phyloP scores from a whole-genome alignment of 768 basidiomycete genomes.

The Pisolithus orientalis region DNA sequence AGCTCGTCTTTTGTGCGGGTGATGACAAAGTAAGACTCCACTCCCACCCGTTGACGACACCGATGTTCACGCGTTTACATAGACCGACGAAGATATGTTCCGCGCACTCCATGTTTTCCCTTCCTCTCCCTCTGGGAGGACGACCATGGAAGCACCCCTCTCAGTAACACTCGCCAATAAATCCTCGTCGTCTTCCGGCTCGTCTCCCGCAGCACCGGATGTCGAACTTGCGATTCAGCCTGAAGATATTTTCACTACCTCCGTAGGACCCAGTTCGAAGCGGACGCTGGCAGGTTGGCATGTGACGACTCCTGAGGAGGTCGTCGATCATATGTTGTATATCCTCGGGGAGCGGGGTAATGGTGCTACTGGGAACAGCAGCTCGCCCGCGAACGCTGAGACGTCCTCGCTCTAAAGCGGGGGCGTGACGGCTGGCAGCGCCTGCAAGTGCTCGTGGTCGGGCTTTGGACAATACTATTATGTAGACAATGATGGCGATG shows the following conservation, averaged over 20 bases:
- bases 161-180: conserved; percentile 33
- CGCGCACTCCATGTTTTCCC: conserved; percentile 70
- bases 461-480: too few species aligned
- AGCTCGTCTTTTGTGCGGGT: conserved; percentile 96
- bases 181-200: conserved; percentile 11
- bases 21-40: conserved; percentile 77
- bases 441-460: too few species aligned
- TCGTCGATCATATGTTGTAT: conserved; percentile 72
- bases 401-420: too few species aligned
- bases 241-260: conserved; percentile 82
- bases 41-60: not conserved
- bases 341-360: conserved; percentile 38
- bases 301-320: conserved; percentile 81
- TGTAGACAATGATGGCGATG: too few species aligned
- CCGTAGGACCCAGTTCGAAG: conserved; percentile 88
- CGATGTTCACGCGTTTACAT: conserved; percentile 2
- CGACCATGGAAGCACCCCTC: conserved; percentile 52
- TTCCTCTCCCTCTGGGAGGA: conserved; percentile 27
- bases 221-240: conserved; percentile 59
- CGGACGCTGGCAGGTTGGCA: conserved; percentile 91
- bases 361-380: not conserved
- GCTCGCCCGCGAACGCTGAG: not conserved
- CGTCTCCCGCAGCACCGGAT: conserved; percentile 27
- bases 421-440: too few species aligned
- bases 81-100: conserved; percentile 99